These are phyloP conservation scores for Ricinus communis DNA, from an alignment of 345 rosid species.

Conservation along the genomic window DNA sequence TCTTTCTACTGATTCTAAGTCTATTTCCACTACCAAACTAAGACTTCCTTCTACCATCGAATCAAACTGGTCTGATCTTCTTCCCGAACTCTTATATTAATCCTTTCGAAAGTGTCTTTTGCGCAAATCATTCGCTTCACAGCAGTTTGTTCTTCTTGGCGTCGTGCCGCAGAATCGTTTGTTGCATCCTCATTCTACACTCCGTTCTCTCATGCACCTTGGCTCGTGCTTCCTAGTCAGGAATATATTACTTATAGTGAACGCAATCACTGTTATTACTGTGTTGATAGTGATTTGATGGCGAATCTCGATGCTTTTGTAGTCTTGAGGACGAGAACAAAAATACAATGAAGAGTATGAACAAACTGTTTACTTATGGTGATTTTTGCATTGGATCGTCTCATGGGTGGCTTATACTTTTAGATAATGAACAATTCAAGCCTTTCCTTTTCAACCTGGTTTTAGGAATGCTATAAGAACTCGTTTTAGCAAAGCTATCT, in stretches of 20 bases:
- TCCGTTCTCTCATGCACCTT: neutral
- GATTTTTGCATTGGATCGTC: constrained; percentile 1
- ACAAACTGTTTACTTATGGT: neutral
- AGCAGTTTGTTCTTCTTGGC: constrained; percentile 2
- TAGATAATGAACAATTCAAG: neutral
- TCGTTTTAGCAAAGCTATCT: neutral
- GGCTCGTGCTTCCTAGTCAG: neutral
- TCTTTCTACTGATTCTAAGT: neutral
- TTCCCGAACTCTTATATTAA: neutral
- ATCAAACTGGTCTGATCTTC: neutral
- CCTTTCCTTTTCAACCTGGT: constrained; percentile 5
- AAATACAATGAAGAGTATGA: neutral
- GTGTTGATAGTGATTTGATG: no score
- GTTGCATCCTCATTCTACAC: neutral
- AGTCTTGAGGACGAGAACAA: neutral
- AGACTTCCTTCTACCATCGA: neutral
- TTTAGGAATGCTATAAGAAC: no score
- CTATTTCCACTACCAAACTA: neutral
- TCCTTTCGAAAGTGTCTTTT: neutral
- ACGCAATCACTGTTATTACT: no score
- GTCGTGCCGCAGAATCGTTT: neutral
- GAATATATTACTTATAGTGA: neutral
- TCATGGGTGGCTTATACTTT: constrained; percentile 3
- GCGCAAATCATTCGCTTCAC: neutral
- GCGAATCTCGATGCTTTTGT: neutral